phyloP scores from a whole-genome alignment of 495 filamentous ascomycete genomes.

The Hypoxylon rickii region DNA sequence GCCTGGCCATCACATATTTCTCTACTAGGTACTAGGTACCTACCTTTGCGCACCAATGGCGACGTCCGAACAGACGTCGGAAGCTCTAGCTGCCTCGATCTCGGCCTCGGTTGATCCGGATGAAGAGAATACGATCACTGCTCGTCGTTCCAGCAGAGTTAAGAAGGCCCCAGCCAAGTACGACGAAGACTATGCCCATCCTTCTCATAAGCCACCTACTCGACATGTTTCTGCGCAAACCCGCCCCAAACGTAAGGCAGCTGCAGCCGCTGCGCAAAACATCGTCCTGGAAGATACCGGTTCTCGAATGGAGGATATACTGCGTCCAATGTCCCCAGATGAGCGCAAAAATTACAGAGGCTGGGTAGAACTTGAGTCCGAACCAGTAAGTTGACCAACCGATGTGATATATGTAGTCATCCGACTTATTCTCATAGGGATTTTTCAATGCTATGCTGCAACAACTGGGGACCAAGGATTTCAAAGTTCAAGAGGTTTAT shows the following conservation, averaged over 20 bases:
- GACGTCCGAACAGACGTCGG: too few relatives aligned
- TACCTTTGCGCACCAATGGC: background rate
- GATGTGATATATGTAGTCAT: background rate
- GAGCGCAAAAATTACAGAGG: conserved; percentile 59
- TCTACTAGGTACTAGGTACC: too few relatives aligned
- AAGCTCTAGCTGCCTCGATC: background rate
- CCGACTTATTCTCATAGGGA: conserved; percentile 52
- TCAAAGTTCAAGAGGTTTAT: conserved; percentile 80
- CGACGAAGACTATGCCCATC: conserved; percentile 26
- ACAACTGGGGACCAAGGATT: conserved; percentile 73
- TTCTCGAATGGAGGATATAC: conserved; percentile 41
- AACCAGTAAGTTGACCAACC: conserved; percentile 65
- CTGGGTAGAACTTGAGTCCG: conserved; percentile 89
- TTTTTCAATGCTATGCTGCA: conserved; percentile 84
- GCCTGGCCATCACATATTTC: too few relatives aligned
- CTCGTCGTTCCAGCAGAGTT: conserved; percentile 42
- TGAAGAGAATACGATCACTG: background rate
- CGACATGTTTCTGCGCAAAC: background rate
- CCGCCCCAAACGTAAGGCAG: conserved; percentile 46
- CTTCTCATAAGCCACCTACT: conserved; percentile 6
- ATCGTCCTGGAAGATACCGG: conserved; percentile 35
- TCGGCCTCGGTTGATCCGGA: background rate
- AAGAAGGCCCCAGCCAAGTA: conserved; percentile 37
- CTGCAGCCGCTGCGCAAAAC: conserved; percentile 27
- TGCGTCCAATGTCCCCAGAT: conserved; percentile 43